Evolutionary conservation across 2,329 filamentous ascomycete genomes (phyloP), one percentile per base, ranked within the genome.

Genomic region (Aspergillus piperis): DNA sequence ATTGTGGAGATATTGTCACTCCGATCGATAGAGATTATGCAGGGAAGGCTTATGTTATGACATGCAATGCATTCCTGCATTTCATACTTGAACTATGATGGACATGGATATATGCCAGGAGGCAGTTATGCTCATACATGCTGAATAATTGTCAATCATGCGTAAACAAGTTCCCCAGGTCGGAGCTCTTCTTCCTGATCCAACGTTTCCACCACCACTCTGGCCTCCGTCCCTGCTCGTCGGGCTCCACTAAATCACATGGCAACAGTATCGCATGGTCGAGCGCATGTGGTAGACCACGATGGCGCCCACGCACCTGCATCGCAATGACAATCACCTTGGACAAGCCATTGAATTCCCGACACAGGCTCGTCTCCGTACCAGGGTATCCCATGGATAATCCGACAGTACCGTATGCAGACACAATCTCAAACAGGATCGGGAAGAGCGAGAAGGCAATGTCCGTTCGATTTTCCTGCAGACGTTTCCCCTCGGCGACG

Each of bases 391-490:
- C 94, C 21, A 97, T 81, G 57, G 88, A 92, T 58, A 98, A 80
- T 0, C 94, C 94, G 25, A 97, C 93, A 1, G 93, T 97, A 60
- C 94, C 94, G 70, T 96, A 96, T 0, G 92, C 92, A 62, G 89
- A 92, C 64, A 96, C 86, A 49, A 94, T 86, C 74, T 96, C 92
- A 70, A 96, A 96, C 2, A 96, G 81, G 6, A 84, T 79, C 3
- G 83, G 78, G 69, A 90, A 92, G 72, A 90, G 79, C 49, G 84
- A 83, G 65, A 91, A 90, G 1, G 72, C 68, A 58, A 77, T 77
- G 52, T 86, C 77, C 62, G 88, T 82, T 23, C 76, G 51, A 38
- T 49, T 80, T 66, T 85, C 84, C 70, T 89, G 82, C 7, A 98
- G 81, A 13, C 87, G 85, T 3, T 70, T 59, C 2, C 92, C 92